Conservation (phyloP, 169 alveolate species). For the Eimeria tenella region DNA sequence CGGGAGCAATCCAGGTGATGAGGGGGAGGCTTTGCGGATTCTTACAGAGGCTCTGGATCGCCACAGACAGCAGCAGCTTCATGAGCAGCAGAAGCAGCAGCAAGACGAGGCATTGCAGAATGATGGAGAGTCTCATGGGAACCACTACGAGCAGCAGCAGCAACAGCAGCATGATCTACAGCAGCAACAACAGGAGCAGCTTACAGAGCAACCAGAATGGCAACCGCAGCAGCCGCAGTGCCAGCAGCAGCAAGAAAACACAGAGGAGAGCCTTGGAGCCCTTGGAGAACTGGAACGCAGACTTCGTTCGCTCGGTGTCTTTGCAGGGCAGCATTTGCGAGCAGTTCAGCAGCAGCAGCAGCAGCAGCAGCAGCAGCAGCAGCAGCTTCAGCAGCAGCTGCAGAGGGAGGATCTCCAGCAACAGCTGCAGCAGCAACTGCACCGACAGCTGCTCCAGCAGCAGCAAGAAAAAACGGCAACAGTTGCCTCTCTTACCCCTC, state of each 20-base stretch:
- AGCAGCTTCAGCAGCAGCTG: conserved; percentile 28
- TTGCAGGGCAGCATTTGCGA: conserved; percentile 55
- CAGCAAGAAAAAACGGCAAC: not conserved
- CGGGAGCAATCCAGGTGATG: not conserved
- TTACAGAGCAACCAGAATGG: not conserved
- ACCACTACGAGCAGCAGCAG: conserved; percentile 2
- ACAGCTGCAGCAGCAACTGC: conserved; percentile 36
- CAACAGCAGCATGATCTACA: conserved; percentile 26
- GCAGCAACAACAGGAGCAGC: conserved; percentile 43
- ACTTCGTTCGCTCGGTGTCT: conserved; percentile 4
- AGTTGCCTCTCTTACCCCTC: conserved; percentile 2
- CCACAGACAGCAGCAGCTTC: conserved; percentile 24
- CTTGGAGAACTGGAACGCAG: conserved; percentile 15
- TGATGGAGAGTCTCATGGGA: not conserved
- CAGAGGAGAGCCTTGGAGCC: conserved; percentile 23
- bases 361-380: conserved; percentile 34
- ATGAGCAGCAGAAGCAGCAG: conserved; percentile 22
- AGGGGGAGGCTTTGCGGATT: conserved; percentile 30
- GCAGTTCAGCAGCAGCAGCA: conserved; percentile 52
- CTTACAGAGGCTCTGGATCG: conserved; percentile 24
- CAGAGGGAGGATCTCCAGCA: conserved; percentile 25
- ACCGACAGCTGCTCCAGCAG: conserved; percentile 27
- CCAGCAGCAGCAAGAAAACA: conserved; percentile 17
- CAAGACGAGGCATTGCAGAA: conserved; percentile 6
- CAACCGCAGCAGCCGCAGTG: conserved; percentile 10